These are phyloP conservation scores for Russula brevipes DNA, from an alignment of 768 basidiomycete species.

Conservation along the genomic window DNA sequence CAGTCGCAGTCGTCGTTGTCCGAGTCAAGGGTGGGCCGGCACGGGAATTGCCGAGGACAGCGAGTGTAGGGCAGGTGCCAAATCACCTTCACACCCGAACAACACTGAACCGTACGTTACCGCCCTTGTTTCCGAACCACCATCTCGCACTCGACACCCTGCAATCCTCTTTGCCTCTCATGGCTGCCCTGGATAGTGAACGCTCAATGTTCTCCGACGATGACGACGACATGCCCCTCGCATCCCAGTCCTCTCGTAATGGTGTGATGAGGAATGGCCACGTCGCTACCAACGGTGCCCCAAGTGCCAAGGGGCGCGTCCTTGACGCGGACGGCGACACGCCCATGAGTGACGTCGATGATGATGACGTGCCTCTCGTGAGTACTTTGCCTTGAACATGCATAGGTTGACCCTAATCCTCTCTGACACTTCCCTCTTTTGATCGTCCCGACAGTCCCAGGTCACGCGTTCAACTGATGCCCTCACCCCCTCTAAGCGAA, in stretches of 20 bases:
- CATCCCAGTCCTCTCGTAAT: constrained; percentile 33
- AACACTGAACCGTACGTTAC: constrained; percentile 18
- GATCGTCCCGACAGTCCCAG: constrained; percentile 47
- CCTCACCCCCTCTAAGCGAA: constrained; percentile 37
- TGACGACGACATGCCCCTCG: constrained; percentile 49
- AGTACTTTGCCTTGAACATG: constrained; percentile 28
- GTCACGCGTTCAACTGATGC: constrained; percentile 36
- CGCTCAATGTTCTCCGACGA: constrained; percentile 53
- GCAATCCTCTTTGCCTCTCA: not conserved
- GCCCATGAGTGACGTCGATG: constrained; percentile 58
- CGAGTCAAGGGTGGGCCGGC: not conserved
- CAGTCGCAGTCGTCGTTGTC: too few relatives aligned
- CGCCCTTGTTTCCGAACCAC: constrained; percentile 23
- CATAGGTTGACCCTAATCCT: not conserved
- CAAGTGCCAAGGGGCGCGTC: constrained; percentile 35
- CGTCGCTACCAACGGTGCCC: constrained; percentile 37
- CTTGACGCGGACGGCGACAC: constrained; percentile 39
- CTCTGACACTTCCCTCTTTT: constrained; percentile 1
- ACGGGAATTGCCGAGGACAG: constrained; percentile 18
- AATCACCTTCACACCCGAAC: constrained; percentile 30
- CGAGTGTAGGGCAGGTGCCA: constrained; percentile 55
- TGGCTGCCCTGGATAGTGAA: constrained; percentile 31
- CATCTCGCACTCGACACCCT: constrained; percentile 6
- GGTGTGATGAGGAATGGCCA: constrained; percentile 36
- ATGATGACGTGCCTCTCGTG: constrained; percentile 63